Evolutionary conservation across 768 basidiomycete genomes (phyloP).

Genomic region (Gloeopeniophorella convolvens): DNA sequence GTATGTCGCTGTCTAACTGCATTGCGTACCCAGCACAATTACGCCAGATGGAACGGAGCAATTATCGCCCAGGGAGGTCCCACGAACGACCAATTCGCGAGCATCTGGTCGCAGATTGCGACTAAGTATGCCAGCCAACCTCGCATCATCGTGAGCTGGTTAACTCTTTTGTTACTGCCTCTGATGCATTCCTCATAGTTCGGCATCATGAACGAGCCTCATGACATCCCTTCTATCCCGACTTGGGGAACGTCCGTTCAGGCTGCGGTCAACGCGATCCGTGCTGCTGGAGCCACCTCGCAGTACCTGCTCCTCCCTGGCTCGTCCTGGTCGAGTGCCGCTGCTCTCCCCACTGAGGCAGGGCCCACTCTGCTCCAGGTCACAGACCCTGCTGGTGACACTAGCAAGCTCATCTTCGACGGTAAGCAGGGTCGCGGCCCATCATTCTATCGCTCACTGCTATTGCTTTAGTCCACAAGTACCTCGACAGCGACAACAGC

Average conservation of each 20-base stretch:
- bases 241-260: constrained; percentile 34
- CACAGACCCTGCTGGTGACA: constrained; percentile 36
- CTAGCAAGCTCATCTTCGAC: constrained; percentile 37
- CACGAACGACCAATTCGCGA: constrained; percentile 35
- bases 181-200: constrained; percentile 25
- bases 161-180: no score
- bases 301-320: constrained; percentile 42
- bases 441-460: no score
- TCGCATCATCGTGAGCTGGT: constrained; percentile 34
- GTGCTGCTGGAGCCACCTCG: constrained; percentile 34
- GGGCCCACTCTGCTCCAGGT: constrained; percentile 35
- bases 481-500: constrained; percentile 40
- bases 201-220: constrained; percentile 44
- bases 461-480: constrained; percentile 33
- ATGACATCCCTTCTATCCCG: constrained; percentile 35
- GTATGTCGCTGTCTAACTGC: not conserved
- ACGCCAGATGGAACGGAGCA: constrained; percentile 49
- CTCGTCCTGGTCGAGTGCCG: constrained; percentile 34
- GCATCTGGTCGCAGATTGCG: constrained; percentile 37
- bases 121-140: constrained; percentile 31
- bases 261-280: constrained; percentile 37
- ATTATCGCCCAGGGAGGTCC: constrained; percentile 39
- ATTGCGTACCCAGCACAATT: constrained; percentile 39
- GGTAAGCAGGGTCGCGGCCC: constrained; percentile 22
- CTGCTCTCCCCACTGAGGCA: constrained; percentile 34